phyloP scores from a whole-genome alignment of 2,329 filamentous ascomycete genomes.

The Neodidymelliopsis sp. region DNA sequence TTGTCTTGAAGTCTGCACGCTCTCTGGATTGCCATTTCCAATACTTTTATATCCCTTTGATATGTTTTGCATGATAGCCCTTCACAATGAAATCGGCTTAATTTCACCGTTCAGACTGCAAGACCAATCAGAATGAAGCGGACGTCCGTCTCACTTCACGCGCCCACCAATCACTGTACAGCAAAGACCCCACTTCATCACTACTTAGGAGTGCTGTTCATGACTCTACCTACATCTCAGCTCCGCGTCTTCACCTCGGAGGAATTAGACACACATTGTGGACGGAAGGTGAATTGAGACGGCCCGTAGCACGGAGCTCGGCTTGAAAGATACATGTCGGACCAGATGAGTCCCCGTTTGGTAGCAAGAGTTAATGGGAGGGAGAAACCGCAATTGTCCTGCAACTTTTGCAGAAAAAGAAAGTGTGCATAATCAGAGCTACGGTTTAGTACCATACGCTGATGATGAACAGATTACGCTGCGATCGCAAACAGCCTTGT shows the following conservation, averaged over 20 bases:
- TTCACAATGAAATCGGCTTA: background rate
- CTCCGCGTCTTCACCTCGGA: background rate
- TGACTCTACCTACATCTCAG: no score
- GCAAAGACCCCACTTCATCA: background rate
- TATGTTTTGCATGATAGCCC: background rate
- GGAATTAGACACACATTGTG: no score
- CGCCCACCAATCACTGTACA: background rate
- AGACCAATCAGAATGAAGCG: constrained; percentile 13
- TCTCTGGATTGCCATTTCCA: no score
- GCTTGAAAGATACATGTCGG: no score
- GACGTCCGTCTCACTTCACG: constrained; percentile 10
- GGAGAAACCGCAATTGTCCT: background rate
- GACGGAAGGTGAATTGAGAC: no score
- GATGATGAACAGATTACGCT: background rate
- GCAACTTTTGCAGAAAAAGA: constrained; percentile 1
- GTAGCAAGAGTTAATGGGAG: background rate
- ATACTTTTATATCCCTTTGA: no score
- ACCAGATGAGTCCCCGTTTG: no score
- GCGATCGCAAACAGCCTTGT: constrained; percentile 1
- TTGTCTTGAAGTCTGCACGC: no score
- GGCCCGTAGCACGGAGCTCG: no score
- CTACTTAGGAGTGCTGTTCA: background rate
- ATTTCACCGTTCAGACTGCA: background rate
- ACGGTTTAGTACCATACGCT: background rate
- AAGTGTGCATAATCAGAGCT: no score